These are phyloP conservation scores for Claviceps monticola DNA, from an alignment of 2,329 filamentous ascomycete species.

Conservation along the genomic window DNA sequence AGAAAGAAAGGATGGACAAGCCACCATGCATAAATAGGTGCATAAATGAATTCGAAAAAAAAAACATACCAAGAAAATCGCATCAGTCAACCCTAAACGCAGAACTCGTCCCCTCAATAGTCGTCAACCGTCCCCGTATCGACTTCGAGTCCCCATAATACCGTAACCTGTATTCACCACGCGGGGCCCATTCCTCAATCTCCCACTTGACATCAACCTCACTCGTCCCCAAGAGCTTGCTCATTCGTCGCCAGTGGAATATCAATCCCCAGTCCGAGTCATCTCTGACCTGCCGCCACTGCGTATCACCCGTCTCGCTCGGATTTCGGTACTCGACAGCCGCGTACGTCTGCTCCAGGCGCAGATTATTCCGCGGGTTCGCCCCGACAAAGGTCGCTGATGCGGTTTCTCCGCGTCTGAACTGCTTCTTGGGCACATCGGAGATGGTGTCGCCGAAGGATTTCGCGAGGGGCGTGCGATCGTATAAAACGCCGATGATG, in stretches of 20 bases:
- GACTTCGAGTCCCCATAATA: constrained; percentile 75
- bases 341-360: constrained; percentile 63
- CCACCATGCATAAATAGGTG: neutral
- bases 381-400: constrained; percentile 65
- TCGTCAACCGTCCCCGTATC: constrained; percentile 41
- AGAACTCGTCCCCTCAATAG: constrained; percentile 55
- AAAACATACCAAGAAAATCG: neutral
- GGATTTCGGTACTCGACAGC: constrained; percentile 44
- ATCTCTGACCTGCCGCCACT: constrained; percentile 55
- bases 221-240: constrained; percentile 56
- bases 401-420: constrained; percentile 43
- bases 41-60: neutral
- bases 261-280: constrained; percentile 75
- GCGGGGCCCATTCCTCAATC: constrained; percentile 44
- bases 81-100: constrained; percentile 25
- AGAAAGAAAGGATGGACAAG: neutral
- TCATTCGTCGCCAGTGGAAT: constrained; percentile 66
- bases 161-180: constrained; percentile 57
- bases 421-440: constrained; percentile 33
- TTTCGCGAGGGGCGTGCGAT: constrained; percentile 49
- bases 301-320: constrained; percentile 10
- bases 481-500: constrained; percentile 64
- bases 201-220: constrained; percentile 68
- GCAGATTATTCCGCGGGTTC: constrained; percentile 77
- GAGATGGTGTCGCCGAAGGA: constrained; percentile 54